Base-by-base conservation (phyloP, 169 alveolate species). In the Plasmodium gonderi region DNA sequence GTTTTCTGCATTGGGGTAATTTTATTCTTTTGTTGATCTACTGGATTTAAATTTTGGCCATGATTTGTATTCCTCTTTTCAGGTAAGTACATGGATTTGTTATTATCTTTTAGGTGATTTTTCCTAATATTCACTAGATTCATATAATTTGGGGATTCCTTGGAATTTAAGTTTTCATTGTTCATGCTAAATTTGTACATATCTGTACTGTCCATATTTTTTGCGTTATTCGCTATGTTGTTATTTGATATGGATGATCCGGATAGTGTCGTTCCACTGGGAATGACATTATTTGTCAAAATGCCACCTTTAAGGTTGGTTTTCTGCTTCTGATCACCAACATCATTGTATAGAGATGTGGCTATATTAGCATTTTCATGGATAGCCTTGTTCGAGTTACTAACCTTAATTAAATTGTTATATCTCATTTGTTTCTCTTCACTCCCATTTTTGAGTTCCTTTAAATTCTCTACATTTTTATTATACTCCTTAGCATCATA, bases 341-440 rank as follows among this genome's bases (percentile, higher is more conserved):
- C n/a, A n/a, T 49, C 42, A 9, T 60, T 76, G n/a, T 29, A 23
- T 0, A 17, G 54, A 5, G 83, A 45, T 45, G 91, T 7, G n/a
- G 91, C 31, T 11, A 80, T 20, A 69, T 47, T 65, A 0, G 68
- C 67, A 47, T 64, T 64, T 12, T 80, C 91, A 29, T 42, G 47
- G 12, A 11, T 74, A 76, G 51, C 31, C n/a, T 45, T 69, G 64
- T 69, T 83, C 44, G 64, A 8, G 29, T 72, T 74, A 67, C 20
- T n/a, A 45, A 72, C 44, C 23, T 82, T 67, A 36, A 31, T 82
- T 80, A 64, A 36, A 38, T 80, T 60, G 60, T 67, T 82, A 54
- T 68, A 82, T 45, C 91, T 82, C 38, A 82, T 29, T 29, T 67
- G 75, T 68, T 45, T 82, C 20, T 82, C 81, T 26, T 67, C 91